Conservation (phyloP, 1,284 basidiomycete species). For the Entoloma clypeatum region DNA sequence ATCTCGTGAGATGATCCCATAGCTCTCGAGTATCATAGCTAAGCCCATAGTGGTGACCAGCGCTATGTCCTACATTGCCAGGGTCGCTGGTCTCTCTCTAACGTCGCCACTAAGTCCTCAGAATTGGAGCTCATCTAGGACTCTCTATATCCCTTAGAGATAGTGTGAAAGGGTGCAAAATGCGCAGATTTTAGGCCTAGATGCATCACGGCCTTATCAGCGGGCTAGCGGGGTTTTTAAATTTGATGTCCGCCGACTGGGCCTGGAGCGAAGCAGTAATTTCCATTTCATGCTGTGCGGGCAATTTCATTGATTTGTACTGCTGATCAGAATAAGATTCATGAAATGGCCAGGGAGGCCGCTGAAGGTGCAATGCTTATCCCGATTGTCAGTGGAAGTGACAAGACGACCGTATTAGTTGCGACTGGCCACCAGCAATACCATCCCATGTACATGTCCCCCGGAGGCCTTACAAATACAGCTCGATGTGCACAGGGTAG, state of each 20-base stretch:
- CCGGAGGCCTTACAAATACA: constrained; percentile 25
- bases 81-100: too few species aligned
- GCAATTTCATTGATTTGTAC: neutral
- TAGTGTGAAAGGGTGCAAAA: too few species aligned
- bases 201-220: too few species aligned
- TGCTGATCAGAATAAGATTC: constrained; percentile 22
- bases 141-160: too few species aligned
- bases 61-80: too few species aligned
- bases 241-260: constrained; percentile 29
- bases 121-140: too few species aligned
- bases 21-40: too few species aligned
- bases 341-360: constrained; percentile 17
- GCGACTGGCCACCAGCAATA: constrained; percentile 32
- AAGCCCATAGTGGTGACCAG: too few species aligned
- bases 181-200: too few species aligned
- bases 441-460: constrained; percentile 27
- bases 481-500: constrained; percentile 23
- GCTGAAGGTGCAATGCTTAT: constrained; percentile 29
- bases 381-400: constrained; percentile 29
- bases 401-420: constrained; percentile 34
- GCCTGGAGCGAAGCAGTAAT: constrained; percentile 28
- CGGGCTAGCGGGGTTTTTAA: too few species aligned
- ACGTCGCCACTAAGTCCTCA: too few species aligned
- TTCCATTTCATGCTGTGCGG: neutral
- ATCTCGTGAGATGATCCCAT: too few species aligned